A percentile compares a stretch with the other conserved stretches of the same genome.
phyloP scores from a whole-genome alignment of 345 rosid genomes.

The Corymbia maculata region DNA sequence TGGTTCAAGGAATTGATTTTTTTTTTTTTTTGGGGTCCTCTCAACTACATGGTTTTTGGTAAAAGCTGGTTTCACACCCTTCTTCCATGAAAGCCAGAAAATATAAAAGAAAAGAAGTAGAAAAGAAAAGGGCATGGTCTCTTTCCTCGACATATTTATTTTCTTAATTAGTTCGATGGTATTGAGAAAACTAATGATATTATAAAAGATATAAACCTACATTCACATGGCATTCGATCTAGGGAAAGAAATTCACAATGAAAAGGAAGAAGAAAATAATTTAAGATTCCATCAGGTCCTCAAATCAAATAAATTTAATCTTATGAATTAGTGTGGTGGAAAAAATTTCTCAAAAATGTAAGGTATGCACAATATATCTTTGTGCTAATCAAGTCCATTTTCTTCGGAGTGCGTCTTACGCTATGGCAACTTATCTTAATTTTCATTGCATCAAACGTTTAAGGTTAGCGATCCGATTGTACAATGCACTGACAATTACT shows the following conservation, averaged over 20 bases:
- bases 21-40: neutral
- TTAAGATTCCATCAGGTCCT: neutral
- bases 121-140: neutral
- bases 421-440: neutral
- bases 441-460: neutral
- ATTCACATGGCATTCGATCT: rapidly evolving
- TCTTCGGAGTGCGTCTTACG: neutral
- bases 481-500: neutral
- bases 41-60: neutral
- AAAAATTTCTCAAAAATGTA: neutral
- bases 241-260: rapidly evolving
- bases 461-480: neutral
- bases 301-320: too few species aligned
- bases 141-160: neutral
- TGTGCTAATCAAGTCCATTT: neutral
- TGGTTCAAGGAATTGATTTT: neutral
- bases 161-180: neutral
- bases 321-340: neutral
- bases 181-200: neutral
- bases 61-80: neutral
- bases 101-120: neutral
- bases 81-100: neutral
- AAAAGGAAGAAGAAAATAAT: neutral
- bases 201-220: neutral
- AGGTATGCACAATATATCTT: rapidly evolving